Base-by-base conservation (phyloP, 805 yeast species). In the Candida manassasensis region DNA sequence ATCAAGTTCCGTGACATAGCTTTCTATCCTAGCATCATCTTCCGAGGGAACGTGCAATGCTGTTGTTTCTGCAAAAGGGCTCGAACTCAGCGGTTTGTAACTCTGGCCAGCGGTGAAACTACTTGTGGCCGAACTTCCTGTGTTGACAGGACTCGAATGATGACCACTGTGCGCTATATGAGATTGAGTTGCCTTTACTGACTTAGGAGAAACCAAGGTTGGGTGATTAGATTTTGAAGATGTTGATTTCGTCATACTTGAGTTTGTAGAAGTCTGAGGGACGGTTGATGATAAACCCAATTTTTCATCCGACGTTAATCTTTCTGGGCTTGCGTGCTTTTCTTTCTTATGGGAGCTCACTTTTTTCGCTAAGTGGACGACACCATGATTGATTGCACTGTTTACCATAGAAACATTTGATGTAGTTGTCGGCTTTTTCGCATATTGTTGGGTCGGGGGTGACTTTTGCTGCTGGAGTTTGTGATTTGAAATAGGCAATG, bases 1-100 rank as follows among this genome's bases (percentile, higher is more conserved):
- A 44, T 67, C 71, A 27, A 67, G 61, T 21, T 59, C 63, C 9
- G 43, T 43, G 19, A 57, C 36, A 36, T 39, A 35, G 11, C 25
- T 19, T 6, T 34, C 39, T 2, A 44, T 35, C 6, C 35, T 27
- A n/a, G 35, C 29, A 19, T 32, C 37, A n/a, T 41, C 37, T 5
- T 27, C 32, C 9, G 32, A 12, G 14, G 12, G 12, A 8, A 16
- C 21, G 4, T 29, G 16, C 13, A 24, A 6, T 18, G 10, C 12
- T 7, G 27, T 5, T 11, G 9, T 19, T 10, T 29, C 32, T 10
- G 15, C 15, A 5, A 29, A 7, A 8, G 32, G 19, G 19, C 32
- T 29, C 7, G 32, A 24, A 18, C 32, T 29, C n/a, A 13, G 9
- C 5, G 32, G 19, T 18, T 18, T 15, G 13, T 18, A 13, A n/a